phyloP scores from a whole-genome alignment of 2,329 filamentous ascomycete genomes.

The Epichloe typhina region DNA sequence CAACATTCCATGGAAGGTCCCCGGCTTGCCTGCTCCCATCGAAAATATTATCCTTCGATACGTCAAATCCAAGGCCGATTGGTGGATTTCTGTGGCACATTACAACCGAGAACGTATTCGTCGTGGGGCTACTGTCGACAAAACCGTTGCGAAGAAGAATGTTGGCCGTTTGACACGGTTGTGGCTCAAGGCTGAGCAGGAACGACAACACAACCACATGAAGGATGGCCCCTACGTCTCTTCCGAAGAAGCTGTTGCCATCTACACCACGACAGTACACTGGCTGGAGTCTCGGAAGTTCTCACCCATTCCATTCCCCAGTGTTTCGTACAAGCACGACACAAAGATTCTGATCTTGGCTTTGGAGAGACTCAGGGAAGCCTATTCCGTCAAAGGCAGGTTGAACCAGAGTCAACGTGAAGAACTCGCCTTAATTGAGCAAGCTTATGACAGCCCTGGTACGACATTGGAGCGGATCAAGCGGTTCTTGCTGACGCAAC shows the following conservation, averaged over 20 bases:
- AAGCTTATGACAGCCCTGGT: slow-evolving; percentile 94
- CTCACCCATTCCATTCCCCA: slow-evolving; percentile 95
- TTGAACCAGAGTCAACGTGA: slow-evolving; percentile 96
- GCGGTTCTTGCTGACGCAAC: slow-evolving; percentile 88
- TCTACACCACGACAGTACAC: slow-evolving; percentile 97
- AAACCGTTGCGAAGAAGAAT: slow-evolving; percentile 99
- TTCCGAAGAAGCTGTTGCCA: slow-evolving; percentile 94
- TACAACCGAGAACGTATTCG: slow-evolving; percentile 97
- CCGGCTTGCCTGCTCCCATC: slow-evolving; percentile 87
- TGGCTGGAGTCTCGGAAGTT: slow-evolving; percentile 98
- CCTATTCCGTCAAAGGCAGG: slow-evolving; percentile 93
- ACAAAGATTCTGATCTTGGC: slow-evolving; percentile 97
- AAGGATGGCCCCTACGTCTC: slow-evolving; percentile 98
- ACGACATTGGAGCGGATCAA: slow-evolving; percentile 95
- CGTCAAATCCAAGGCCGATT: slow-evolving; percentile 97
- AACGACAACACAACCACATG: slow-evolving; percentile 98
- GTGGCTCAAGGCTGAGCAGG: slow-evolving; percentile 97
- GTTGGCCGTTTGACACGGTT: slow-evolving; percentile 84
- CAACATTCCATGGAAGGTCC: slow-evolving; percentile 99
- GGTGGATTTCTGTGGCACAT: slow-evolving; percentile 98
- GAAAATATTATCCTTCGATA: slow-evolving; percentile 98
- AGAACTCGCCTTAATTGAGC: slow-evolving; percentile 90
- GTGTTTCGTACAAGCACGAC: slow-evolving; percentile 98
- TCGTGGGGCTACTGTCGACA: slow-evolving; percentile 92
- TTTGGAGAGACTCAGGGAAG: slow-evolving; percentile 81